A percentile compares a stretch with the other conserved stretches of the same genome.
Conservation (phyloP, 805 yeast genomes). For the Jamesozyma piceae region DNA sequence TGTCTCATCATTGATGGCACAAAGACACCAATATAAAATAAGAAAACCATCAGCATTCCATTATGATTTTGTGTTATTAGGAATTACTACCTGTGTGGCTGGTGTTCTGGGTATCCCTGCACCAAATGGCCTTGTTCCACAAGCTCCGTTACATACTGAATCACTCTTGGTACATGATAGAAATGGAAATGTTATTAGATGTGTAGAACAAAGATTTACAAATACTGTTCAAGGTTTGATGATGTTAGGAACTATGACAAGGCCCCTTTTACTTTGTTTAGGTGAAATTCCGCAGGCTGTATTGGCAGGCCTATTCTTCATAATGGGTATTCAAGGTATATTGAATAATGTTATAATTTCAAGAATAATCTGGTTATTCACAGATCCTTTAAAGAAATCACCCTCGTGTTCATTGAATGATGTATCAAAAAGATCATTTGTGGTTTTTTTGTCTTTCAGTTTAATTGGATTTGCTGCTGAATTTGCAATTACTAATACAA, state of each 20-base stretch:
- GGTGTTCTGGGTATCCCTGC: constrained; percentile 90
- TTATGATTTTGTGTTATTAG: constrained; percentile 80
- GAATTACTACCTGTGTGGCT: constrained; percentile 76
- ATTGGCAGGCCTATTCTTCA: constrained; percentile 81
- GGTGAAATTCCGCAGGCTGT: constrained; percentile 89
- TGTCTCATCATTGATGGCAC: constrained; percentile 88
- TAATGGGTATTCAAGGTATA: constrained; percentile 82
- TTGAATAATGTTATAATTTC: constrained; percentile 55
- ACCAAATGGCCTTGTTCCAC: constrained; percentile 94
- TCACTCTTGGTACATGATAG: constrained; percentile 47
- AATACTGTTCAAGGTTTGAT: constrained; percentile 78
- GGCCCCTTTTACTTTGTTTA: constrained; percentile 74
- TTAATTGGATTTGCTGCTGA: constrained; percentile 68
- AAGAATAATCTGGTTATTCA: constrained; percentile 51
- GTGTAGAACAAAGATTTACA: constrained; percentile 84
- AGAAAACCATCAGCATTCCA: constrained; percentile 85
- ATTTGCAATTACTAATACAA: constrained; percentile 75
- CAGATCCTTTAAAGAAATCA: constrained; percentile 38
- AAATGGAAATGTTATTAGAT: constrained; percentile 34
- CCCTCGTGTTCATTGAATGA: constrained; percentile 26
- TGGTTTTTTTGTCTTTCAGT: constrained; percentile 48
- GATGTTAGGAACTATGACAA: constrained; percentile 78
- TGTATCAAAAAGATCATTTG: constrained; percentile 33
- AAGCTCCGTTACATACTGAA: constrained; percentile 87
- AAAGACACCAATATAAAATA: constrained; percentile 69